Evolutionary conservation across 257 asterid species (phyloP), one percentile per base, ranked within the genome.

Genomic region (Anisodus tanguticus): DNA sequence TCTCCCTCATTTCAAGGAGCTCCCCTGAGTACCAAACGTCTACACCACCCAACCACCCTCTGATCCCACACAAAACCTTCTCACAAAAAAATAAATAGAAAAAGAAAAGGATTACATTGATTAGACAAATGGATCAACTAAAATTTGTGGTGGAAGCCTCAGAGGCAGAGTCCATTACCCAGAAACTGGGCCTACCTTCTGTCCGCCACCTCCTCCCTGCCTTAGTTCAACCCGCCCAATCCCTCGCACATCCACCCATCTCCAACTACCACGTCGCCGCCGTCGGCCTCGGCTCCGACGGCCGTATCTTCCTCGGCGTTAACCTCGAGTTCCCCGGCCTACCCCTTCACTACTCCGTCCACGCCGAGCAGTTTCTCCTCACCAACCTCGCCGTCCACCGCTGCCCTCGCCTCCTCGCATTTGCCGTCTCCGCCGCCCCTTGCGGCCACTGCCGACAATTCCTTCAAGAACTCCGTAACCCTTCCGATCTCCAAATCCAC

Each of bases 391-490:
- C 90, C 8, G 85, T 85, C 84, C 90, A 94, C 83, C 72, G 91
- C 55, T 93, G 95, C 80, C 94, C 93, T 8, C 78, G 89, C 55
- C 94, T 94, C 84, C 63, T 86, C 5, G 80, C 90, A 53, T 72
- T 95, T 84, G 95, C 99, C 82, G 99, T 95, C 71, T 94, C 99
- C 71, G 94, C 97, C 22, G 97, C 97, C 79, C 99, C 99, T 9
- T 95, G 99, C 84, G 99, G 99, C 72, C 99, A 95, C 94, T 94
- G 99, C 89, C 97, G 99, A 83, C 98, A 95, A 86, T 95, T 95
- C 89, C 74, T 92, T 54, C 99, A 95, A 86, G 99, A 95, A 49
- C 92, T 93, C 82, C 95, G 98, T 13, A 80, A 91, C 85, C 77
- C 97, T 64, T 85, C 92, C 37, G 45, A 89, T 79, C 89, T 94